Base-by-base conservation (phyloP, 179 eudicot genomes). In the Silene coronaria region DNA sequence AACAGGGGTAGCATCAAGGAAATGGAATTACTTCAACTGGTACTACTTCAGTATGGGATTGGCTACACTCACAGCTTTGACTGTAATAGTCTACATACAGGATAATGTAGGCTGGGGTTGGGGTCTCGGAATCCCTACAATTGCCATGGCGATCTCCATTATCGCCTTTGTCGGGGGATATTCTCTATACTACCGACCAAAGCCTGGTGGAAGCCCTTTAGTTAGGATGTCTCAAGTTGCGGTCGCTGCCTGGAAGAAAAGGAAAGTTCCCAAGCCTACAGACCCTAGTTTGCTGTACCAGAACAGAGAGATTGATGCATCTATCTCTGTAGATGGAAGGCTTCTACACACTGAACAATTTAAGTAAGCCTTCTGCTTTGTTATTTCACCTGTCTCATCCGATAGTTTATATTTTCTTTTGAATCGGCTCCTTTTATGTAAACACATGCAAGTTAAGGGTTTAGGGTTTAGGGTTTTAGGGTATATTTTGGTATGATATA, bases 71-170 rank as follows among this genome's bases (percentile, higher is more conserved):
- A 76, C 78, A 4, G 88, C 92, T 19, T 66, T 89, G 5, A 87
- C 91, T 7, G 82, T 83, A 3, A 78, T 89, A 10, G 92, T 89
- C 16, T 89, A 89, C 67, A 74, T 89, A 26, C 92, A 89, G 75
- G 92, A 89, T 6, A 84, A 89, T n/a, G 75, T 87, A 0, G 89
- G 92, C 0, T 89, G 91, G 92, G 91, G 84, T 7, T 82, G 86
- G 79, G 92, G 92, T 38, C 78, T 87, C 2, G 89, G 92, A 22
- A 86, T 89, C 17, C 91, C 91, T 10, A 84, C 92, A 26, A 77
- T 83, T 38, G 71, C 78, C 75, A 87, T 87, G 91, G 86, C 84
- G 5, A 1, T 89, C 0, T 87, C 92, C 1, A 71, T 84, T 11
- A 42, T 84, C 4, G 79, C 68, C 13, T 89, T 87, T 45, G 75